Evolutionary conservation across 2,329 filamentous ascomycete species (phyloP).

Genomic region (Clonostachys sp.): DNA sequence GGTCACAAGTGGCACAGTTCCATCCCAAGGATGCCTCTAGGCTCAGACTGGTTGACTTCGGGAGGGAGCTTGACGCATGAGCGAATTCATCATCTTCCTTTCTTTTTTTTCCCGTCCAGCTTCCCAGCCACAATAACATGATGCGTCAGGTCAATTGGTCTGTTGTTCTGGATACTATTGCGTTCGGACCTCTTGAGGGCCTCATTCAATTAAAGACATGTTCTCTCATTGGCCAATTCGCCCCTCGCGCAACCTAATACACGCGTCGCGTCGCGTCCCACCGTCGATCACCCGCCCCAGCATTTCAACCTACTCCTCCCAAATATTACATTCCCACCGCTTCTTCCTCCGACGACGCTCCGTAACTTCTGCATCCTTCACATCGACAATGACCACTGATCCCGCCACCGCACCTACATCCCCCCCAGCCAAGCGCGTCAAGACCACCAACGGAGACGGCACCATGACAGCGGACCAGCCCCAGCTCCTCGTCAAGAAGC

Average conservation of each 20-base stretch:
- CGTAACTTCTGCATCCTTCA: neutral
- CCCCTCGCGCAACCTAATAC: neutral
- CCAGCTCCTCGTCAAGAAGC: conserved; percentile 79
- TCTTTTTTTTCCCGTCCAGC: neutral
- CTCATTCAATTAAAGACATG: neutral
- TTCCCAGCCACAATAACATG: neutral
- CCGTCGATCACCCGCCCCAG: conserved; percentile 13
- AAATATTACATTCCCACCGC: neutral
- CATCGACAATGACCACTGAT: conserved; percentile 10
- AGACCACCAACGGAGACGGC: conserved; percentile 41
- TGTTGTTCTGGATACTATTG: no score
- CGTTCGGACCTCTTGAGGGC: no score
- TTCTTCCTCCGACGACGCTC: neutral
- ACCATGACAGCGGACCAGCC: conserved; percentile 20
- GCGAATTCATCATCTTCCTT: neutral
- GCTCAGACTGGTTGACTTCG: conserved; percentile 59
- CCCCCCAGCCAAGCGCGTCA: conserved; percentile 76
- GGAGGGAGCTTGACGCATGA: conserved; percentile 40
- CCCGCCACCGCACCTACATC: conserved; percentile 37
- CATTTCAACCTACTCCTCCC: neutral
- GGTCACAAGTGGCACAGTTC: conserved; percentile 62
- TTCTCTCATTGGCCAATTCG: neutral
- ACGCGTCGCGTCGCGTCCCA: conserved; percentile 13
- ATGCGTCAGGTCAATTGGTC: no score
- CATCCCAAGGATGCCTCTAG: conserved; percentile 58